phyloP scores from a whole-genome alignment of 495 filamentous ascomycete genomes.

The Niebla homalea region DNA sequence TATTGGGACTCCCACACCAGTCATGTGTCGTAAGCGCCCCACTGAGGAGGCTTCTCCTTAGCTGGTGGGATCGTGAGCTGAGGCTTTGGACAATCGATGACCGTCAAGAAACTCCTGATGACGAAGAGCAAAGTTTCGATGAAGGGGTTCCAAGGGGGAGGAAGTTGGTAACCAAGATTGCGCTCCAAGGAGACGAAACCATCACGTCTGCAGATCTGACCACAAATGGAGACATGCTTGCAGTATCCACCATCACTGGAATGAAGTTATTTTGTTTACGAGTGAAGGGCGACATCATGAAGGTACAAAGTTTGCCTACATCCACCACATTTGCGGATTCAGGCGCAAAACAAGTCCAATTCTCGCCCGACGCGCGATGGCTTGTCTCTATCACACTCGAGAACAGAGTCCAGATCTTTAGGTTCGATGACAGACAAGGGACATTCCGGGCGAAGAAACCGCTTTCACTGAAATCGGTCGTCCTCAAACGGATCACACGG shows the following conservation, averaged over 20 bases:
- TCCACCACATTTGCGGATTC: constrained; percentile 31
- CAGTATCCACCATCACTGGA: constrained; percentile 59
- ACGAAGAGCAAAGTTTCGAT: background rate
- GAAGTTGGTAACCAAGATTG: constrained; percentile 22
- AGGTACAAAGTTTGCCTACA: constrained; percentile 54
- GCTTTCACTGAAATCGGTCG: constrained; percentile 29
- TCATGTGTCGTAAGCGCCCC: constrained; percentile 56
- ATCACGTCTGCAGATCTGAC: constrained; percentile 72
- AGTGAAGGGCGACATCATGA: constrained; percentile 38
- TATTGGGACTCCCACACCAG: constrained; percentile 70
- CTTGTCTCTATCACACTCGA: constrained; percentile 39
- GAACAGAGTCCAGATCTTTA: constrained; percentile 34
- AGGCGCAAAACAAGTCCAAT: constrained; percentile 53
- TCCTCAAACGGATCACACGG: constrained; percentile 45
- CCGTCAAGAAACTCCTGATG: background rate
- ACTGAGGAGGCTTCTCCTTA: constrained; percentile 59
- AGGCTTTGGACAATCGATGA: constrained; percentile 53
- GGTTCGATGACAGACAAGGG: constrained; percentile 26
- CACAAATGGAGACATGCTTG: constrained; percentile 58
- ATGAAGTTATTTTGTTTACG: constrained; percentile 66
- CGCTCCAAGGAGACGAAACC: constrained; percentile 57
- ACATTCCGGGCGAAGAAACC: constrained; percentile 29
- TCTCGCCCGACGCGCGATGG: constrained; percentile 42
- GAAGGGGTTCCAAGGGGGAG: constrained; percentile 12
- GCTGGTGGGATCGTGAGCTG: constrained; percentile 87